Conservation (phyloP, 441 rosid species). For the Jatropha podagrica region DNA sequence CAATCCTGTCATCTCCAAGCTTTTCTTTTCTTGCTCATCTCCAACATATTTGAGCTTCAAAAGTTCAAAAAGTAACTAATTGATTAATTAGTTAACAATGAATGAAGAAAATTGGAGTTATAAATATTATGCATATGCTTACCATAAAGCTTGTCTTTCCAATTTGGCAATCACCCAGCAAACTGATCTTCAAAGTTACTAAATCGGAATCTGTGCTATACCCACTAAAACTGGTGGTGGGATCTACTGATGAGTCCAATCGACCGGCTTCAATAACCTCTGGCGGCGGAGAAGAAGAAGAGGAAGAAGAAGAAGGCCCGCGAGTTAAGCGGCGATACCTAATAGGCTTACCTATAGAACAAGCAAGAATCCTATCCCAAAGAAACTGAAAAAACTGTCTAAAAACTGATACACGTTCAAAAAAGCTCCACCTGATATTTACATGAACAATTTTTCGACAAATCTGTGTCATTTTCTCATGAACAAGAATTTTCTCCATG, state of each 20-base stretch:
- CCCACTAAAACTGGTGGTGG: constrained; percentile 28
- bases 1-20: constrained; percentile 72
- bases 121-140: constrained; percentile 17
- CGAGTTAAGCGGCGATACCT: constrained; percentile 50
- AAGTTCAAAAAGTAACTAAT: background rate
- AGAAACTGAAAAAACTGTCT: constrained; percentile 58
- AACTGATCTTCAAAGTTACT: constrained; percentile 76
- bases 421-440: constrained; percentile 51
- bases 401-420: constrained; percentile 55
- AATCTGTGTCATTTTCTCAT: constrained; percentile 53
- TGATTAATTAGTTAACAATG: background rate
- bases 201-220: constrained; percentile 66
- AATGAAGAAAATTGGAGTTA: background rate
- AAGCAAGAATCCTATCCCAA: constrained; percentile 73
- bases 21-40: constrained; percentile 56
- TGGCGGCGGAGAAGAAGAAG: constrained; percentile 44
- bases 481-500: constrained; percentile 40
- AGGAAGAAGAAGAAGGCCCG: constrained; percentile 45
- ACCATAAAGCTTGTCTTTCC: constrained; percentile 94
- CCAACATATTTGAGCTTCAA: constrained; percentile 72
- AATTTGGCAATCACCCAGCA: constrained; percentile 87
- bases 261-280: constrained; percentile 23
- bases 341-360: constrained; percentile 63
- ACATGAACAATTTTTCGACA: constrained; percentile 50
- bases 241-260: constrained; percentile 10